phyloP scores from a whole-genome alignment of 2,329 filamentous ascomycete genomes.

The Colletotrichum scovillei region DNA sequence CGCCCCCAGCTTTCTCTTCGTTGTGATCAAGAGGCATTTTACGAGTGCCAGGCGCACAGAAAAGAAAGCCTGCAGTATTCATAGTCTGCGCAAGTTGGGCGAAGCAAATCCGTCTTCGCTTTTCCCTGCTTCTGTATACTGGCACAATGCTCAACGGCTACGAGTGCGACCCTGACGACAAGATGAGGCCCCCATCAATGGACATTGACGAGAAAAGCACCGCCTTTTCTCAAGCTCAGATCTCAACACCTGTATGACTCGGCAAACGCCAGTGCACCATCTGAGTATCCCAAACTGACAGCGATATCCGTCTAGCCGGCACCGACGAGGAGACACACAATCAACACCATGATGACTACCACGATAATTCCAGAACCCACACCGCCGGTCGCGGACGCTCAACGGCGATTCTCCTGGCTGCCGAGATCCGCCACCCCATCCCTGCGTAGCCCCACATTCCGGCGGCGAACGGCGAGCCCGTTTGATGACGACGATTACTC shows the following conservation, averaged over 20 bases:
- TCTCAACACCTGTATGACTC: slow-evolving; percentile 17
- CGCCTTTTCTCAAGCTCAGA: slow-evolving; percentile 29
- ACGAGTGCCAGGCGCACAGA: slow-evolving; percentile 5
- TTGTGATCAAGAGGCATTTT: neutral
- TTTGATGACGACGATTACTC: slow-evolving; percentile 27
- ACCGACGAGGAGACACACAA: slow-evolving; percentile 12
- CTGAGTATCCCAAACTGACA: neutral
- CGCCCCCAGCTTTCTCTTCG: slow-evolving; percentile 40
- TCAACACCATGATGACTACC: slow-evolving; percentile 30
- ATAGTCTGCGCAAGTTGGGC: neutral
- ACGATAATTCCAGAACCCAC: slow-evolving; percentile 29
- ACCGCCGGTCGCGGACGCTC: slow-evolving; percentile 7
- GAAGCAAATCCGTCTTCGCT: neutral
- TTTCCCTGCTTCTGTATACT: neutral
- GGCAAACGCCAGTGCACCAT: neutral
- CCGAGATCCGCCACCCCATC: slow-evolving; percentile 27
- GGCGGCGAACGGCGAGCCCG: slow-evolving; percentile 22
- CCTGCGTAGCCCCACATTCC: slow-evolving; percentile 25
- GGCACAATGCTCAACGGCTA: slow-evolving; percentile 4
- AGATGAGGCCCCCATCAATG: slow-evolving; percentile 5
- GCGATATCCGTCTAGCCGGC: neutral
- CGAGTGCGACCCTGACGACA: slow-evolving; percentile 7
- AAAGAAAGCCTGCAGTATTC: neutral
- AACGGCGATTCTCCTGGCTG: slow-evolving; percentile 27
- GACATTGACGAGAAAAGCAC: slow-evolving; percentile 33